Conservation (phyloP, 208 protist species). For the Leptomonas seymouri region DNA sequence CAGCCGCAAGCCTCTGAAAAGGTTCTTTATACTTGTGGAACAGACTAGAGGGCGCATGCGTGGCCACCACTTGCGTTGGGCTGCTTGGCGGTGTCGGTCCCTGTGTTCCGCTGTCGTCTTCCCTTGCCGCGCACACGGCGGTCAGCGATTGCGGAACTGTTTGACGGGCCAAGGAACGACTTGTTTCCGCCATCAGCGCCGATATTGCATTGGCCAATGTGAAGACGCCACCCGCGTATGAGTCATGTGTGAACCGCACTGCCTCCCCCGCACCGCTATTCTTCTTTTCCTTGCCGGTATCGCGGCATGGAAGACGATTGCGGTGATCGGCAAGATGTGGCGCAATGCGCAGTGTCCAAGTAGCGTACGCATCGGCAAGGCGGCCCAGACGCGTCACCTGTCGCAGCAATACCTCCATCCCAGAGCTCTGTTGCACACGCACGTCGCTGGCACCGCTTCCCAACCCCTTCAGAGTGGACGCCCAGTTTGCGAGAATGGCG, state of each 20-base stretch:
- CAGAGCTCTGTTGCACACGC: too few species aligned
- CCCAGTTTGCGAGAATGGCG: constrained; percentile 1
- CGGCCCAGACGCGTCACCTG: not conserved
- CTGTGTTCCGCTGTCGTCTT: not conserved
- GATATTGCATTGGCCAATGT: constrained; percentile 9
- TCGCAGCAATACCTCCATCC: not conserved
- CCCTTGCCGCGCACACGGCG: constrained; percentile 15
- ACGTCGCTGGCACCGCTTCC: not conserved
- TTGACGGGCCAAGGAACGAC: not conserved
- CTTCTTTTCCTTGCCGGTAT: not conserved
- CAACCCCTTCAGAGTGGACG: not conserved
- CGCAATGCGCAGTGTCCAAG: not conserved
- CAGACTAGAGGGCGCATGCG: constrained; percentile 1
- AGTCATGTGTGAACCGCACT: constrained; percentile 1
- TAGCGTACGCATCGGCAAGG: not conserved
- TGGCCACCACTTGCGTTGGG: not conserved
- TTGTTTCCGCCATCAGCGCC: constrained; percentile 20
- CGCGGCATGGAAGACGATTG: not conserved
- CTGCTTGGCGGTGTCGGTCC: not conserved
- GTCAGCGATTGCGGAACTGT: constrained; percentile 3
- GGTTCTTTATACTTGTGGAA: constrained; percentile 21
- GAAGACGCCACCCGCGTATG: constrained; percentile 26
- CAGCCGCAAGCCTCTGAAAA: constrained; percentile 16
- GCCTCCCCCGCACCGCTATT: not conserved
- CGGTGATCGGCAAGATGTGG: not conserved